These are phyloP conservation scores for Paradendryphiella salina DNA, from an alignment of 2,329 filamentous ascomycete genomes.

Conservation along the genomic window DNA sequence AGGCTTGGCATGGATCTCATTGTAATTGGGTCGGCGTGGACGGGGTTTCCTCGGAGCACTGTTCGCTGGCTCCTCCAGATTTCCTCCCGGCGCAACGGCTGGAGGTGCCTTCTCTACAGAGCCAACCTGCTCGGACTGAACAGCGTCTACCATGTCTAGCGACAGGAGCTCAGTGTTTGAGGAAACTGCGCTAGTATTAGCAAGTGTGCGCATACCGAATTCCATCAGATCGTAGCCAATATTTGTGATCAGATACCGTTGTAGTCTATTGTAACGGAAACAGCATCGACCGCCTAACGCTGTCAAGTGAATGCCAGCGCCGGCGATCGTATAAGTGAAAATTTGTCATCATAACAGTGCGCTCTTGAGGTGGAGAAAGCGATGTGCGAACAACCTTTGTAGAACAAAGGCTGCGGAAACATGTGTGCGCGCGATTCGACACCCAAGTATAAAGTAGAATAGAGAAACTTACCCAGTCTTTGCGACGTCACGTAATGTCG, in stretches of 20 bases:
- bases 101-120: conserved; percentile 10
- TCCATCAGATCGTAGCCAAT: conserved; percentile 1
- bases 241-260: conserved; percentile 45
- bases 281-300: conserved; percentile 38
- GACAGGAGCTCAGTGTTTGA: conserved; percentile 8
- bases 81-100: conserved; percentile 9
- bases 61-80: conserved; percentile 22
- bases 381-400: not conserved
- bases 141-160: conserved; percentile 22
- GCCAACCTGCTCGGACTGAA: conserved; percentile 12
- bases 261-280: conserved; percentile 44
- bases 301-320: conserved; percentile 41
- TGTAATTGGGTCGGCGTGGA: conserved; percentile 60
- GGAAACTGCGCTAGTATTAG: conserved; percentile 19
- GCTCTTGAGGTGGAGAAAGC: not conserved
- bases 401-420: not conserved
- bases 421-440: not conserved
- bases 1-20: conserved; percentile 77
- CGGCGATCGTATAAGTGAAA: conserved; percentile 32
- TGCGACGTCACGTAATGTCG: conserved; percentile 17
- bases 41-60: conserved; percentile 32
- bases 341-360: conserved; percentile 31
- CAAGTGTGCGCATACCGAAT: not conserved
- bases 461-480: conserved; percentile 14
- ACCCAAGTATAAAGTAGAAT: not conserved